phyloP scores from a whole-genome alignment of 2,329 filamentous ascomycete species.

The Stromatinia cepivora region DNA sequence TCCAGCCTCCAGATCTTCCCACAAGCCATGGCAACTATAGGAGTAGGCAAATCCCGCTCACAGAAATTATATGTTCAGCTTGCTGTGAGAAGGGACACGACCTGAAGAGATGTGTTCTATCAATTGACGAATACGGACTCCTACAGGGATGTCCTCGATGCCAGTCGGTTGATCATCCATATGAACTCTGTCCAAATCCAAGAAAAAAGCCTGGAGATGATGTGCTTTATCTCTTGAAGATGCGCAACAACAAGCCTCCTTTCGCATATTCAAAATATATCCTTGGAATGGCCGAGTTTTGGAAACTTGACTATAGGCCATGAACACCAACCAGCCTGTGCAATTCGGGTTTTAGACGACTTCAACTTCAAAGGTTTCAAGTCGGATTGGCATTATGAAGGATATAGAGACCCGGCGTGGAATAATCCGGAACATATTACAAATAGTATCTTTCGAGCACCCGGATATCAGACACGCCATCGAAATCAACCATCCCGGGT shows the following conservation, averaged over 20 bases:
- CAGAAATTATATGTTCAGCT: neutral
- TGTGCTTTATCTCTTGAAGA: neutral
- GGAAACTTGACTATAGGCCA: neutral
- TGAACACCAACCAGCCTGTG: neutral
- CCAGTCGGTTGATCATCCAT: neutral
- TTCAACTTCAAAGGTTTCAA: no score
- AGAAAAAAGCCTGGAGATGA: neutral
- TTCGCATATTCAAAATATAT: neutral
- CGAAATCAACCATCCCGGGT: no score
- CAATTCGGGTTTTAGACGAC: no score
- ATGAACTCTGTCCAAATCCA: neutral
- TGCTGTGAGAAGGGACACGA: neutral
- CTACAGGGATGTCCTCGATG: neutral
- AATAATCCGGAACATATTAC: neutral
- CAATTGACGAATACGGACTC: neutral
- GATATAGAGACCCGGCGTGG: neutral
- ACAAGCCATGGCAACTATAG: no score
- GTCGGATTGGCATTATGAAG: no score
- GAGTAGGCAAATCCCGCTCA: neutral
- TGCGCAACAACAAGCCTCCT: neutral
- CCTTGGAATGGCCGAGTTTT: neutral
- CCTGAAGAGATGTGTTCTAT: neutral
- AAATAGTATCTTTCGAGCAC: neutral
- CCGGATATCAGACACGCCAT: neutral
- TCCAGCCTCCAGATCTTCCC: no score